Evolutionary conservation across 2,329 filamentous ascomycete genomes (phyloP).

Genomic region (Epichloe hybrida): DNA sequence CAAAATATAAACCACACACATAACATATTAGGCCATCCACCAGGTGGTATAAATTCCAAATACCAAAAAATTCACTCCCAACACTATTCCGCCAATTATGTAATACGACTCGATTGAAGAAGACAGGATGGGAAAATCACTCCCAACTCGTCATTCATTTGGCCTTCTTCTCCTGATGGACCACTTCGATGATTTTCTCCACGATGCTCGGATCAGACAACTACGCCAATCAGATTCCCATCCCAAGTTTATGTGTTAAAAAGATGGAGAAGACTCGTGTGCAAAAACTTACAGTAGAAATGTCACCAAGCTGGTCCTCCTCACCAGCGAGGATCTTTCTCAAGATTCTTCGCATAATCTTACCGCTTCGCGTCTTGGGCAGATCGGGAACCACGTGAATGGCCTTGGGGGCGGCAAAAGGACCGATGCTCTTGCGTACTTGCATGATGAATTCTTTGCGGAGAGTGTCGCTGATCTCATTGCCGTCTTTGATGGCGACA

Average conservation of each 20-base stretch:
- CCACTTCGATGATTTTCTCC: constrained; percentile 72
- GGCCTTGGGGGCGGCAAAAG: constrained; percentile 91
- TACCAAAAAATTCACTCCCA: too few relatives aligned
- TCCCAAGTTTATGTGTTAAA: too few relatives aligned
- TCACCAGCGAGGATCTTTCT: constrained; percentile 95
- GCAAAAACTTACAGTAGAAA: constrained; percentile 57
- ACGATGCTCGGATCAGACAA: constrained; percentile 85
- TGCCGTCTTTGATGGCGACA: constrained; percentile 78
- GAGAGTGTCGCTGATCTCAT: constrained; percentile 62
- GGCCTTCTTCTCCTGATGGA: constrained; percentile 47
- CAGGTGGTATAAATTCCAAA: too few relatives aligned
- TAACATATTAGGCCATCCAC: too few relatives aligned
- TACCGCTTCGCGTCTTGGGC: constrained; percentile 92
- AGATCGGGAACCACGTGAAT: constrained; percentile 85
- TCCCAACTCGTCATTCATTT: constrained; percentile 8
- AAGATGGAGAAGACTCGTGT: neutral
- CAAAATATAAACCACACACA: too few relatives aligned
- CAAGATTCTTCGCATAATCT: constrained; percentile 97
- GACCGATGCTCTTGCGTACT: constrained; percentile 93
- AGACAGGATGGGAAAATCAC: too few relatives aligned
- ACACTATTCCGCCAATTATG: neutral
- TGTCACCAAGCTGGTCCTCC: constrained; percentile 93
- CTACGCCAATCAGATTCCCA: constrained; percentile 26
- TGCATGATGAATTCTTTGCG: constrained; percentile 91
- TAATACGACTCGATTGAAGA: too few relatives aligned